Percentiles rank a stretch among this genome's conserved stretches.
Conservation (phyloP, 805 yeast genomes). For the Millerozyma miso region DNA sequence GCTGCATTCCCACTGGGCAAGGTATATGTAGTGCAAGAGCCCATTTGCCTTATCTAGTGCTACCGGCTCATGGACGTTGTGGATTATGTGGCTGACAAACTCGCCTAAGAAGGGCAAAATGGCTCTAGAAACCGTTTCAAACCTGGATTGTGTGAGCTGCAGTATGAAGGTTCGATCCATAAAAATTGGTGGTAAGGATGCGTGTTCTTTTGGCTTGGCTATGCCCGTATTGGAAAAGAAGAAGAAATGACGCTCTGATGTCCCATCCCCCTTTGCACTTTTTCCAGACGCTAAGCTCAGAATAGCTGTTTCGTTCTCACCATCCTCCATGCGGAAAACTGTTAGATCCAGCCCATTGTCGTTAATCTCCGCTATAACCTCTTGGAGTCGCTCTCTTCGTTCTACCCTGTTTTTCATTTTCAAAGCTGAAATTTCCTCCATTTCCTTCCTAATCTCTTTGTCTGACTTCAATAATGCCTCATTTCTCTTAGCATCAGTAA, state of each 20-base stretch:
- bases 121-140: not conserved
- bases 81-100: not conserved
- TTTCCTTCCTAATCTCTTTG: conserved; percentile 14
- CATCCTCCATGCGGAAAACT: conserved; percentile 15
- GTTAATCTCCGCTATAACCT: conserved; percentile 24
- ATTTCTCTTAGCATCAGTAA: conserved; percentile 23
- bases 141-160: not conserved
- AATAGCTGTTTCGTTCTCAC: conserved; percentile 13
- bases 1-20: not conserved
- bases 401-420: conserved; percentile 7
- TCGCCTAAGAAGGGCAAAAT: not conserved
- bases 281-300: conserved; percentile 9
- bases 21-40: not conserved
- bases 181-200: not conserved
- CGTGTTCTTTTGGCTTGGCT: not conserved
- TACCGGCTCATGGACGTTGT: not conserved
- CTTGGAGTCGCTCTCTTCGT: not conserved
- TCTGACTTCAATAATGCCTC: conserved; percentile 18
- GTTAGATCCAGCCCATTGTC: conserved; percentile 24
- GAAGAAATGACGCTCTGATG: conserved; percentile 20
- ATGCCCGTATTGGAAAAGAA: conserved; percentile 9
- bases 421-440: conserved; percentile 15
- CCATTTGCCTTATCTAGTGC: not conserved
- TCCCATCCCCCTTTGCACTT: too few relatives aligned
- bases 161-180: not conserved